Evolutionary conservation across 108 stramenopile species (phyloP), one percentile per base, ranked within the genome.

Genomic region (Cyclostephanos tholiformis): DNA sequence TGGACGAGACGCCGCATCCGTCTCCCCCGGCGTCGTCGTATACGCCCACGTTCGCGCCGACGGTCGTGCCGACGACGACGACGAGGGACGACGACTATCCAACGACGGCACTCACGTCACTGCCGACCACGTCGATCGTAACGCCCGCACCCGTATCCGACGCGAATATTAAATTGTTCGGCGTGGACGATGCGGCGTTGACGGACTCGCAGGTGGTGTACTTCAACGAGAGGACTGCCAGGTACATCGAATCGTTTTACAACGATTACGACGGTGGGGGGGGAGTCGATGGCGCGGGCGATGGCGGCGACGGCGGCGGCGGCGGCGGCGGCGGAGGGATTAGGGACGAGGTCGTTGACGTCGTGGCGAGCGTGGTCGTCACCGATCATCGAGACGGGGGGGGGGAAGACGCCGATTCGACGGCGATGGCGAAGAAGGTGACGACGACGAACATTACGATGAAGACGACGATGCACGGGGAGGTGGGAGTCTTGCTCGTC

Each of bases 211-310:
- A 46, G 41, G 17, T 12, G 43, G n/a, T 19, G 26, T 60, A 30
- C 14, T 71, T 39, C 41, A 60, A 44, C 13, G 57, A 59, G 27
- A 53, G 58, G 26, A 71, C 71, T 2, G 60, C 17, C 10, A 13
- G 3, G 59, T 72, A 72, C 60, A 63, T 72, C 29, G 71, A 72
- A 58, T 62, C 30, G 48, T 72, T 72, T 23, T 72, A 63, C 60
- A 72, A 72, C 61, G 60, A 71, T 1, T 63, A 44, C 23, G 46
- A 61, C 12, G 13, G 19, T 20, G 22, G 29, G 7, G 29, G n/a
- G n/a, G n/a, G n/a, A n/a, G n/a, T n/a, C n/a, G n/a, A n/a, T n/a
- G n/a, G n/a, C n/a, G n/a, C n/a, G n/a, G n/a, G n/a, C n/a, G n/a
- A n/a, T n/a, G n/a, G 4, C 17, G 30, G 22, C 10, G 27, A 62